Base-by-base conservation (phyloP, 805 yeast genomes). In the Wickerhamomyces alni region DNA sequence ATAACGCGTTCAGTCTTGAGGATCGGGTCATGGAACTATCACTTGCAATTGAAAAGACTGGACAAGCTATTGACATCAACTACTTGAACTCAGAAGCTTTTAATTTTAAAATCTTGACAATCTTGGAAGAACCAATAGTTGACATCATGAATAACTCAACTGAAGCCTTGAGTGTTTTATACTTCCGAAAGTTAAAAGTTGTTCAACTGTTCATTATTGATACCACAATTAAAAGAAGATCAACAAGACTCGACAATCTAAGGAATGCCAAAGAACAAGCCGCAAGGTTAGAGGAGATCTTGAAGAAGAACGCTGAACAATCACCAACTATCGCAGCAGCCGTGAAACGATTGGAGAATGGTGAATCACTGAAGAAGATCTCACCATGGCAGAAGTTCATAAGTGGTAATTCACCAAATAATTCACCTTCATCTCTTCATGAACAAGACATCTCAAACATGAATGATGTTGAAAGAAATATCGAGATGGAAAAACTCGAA, bases 1-100 rank as follows among this genome's bases (percentile, higher is more conserved):
- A 72, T 52, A 79, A 79, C 46, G 78, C 80, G 2, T 74, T 78
- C 52, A 69, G 78, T 43, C 58, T 79, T 25, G 82, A 79, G 47
- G 65, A 65, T 40, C 51, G 50, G 17, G 43, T 49, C 18, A 36
- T 13, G 25, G 34, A 50, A 35, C 30, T 80, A 37, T 75, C 93
- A 1, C 54, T 77, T 4, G 67, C 79, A 3, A 70, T 87, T 44
- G 98, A 93, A 55, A 77, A 79, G 45, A 75, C 87, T 22, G 97
- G 98, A 2, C 88, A 85, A 53, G 82, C 88, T 1, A 80, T 86
- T 46, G 98, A 93, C 58, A 74, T 80, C 30, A 77, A 74, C 29
- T 79, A 74, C 44, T 72, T 80, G 16, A 74, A 78, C 17, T 57
- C 70, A 8, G 74, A 69, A 42, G 65, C 67, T 19, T 46, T 70